Evolutionary conservation across 2,329 filamentous ascomycete genomes (phyloP), one percentile per base, ranked within the genome.

Genomic region (Emmonsiellopsis sp.): DNA sequence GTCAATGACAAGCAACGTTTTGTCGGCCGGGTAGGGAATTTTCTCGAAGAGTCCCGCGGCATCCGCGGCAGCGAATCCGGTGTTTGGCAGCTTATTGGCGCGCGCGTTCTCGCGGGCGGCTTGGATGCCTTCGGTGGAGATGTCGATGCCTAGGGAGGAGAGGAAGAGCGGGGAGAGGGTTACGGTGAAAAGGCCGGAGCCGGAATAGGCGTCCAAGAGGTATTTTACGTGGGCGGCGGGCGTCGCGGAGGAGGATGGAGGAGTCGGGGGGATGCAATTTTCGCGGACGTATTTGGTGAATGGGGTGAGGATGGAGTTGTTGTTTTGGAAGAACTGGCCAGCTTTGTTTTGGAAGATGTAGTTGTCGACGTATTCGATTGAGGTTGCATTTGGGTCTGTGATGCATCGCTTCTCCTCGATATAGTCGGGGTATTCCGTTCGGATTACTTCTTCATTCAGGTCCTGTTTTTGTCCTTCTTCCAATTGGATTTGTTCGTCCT

Each of bases 251-350:
- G 53, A 13, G 9, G 60, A 53, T 33, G 61, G 42, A 21, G 53
- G 49, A 32, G 53, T 31, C 14, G 77, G 72, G 0, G 83, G 84
- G 2, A 91, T 76, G 63, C 92, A 87, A 69, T 86, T 81, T 39
- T 86, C 78, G 57, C 89, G 87, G 67, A 97, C 88, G 74, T 94
- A 95, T 60, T 83, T 79, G 11, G 90, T 95, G 71, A 97, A 95
- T 13, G 76, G 73, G 33, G 88, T 83, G 27, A 98, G 84, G 71
- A 98, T 97, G 53, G 90, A 94, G 77, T 97, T 97, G 80, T 98
- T 98, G 78, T 98, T 98, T 68, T 98, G 93, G 81, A 98, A 98
- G 76, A 98, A 98, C 51, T 88, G 84, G 55, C 91, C 91, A 9
- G 93, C 93, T 2, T 87, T 88, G 74, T 95, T 97, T 68, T 85